Conservation (phyloP, 768 basidiomycete species). For the Sarcomyxa edulis region DNA sequence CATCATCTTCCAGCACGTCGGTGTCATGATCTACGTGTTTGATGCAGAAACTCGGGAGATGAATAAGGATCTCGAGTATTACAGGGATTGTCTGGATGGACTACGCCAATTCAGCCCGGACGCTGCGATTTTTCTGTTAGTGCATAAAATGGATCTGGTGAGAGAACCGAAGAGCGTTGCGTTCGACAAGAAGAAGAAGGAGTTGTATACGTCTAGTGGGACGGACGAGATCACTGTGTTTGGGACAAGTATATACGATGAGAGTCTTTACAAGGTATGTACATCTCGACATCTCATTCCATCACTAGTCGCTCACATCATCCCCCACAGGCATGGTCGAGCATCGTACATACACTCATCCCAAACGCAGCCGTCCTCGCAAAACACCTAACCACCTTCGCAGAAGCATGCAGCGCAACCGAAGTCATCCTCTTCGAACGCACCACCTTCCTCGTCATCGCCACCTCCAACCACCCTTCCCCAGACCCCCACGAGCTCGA, state of each 20-base stretch:
- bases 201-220: conserved; percentile 65
- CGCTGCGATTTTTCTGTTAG: conserved; percentile 81
- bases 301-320: conserved; percentile 4
- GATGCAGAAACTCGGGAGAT: conserved; percentile 88
- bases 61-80: conserved; percentile 85
- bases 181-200: conserved; percentile 69
- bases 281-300: conserved; percentile 2
- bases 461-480: conserved; percentile 59
- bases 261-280: conserved; percentile 86
- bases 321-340: conserved; percentile 84
- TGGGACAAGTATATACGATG: conserved; percentile 95
- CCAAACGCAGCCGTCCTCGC: conserved; percentile 91
- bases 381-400: conserved; percentile 81
- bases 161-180: conserved; percentile 51
- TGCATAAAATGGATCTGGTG: conserved; percentile 98
- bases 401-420: conserved; percentile 81
- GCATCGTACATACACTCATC: conserved; percentile 93
- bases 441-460: conserved; percentile 97
- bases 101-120: conserved; percentile 74
- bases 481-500: conserved; percentile 43
- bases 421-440: conserved; percentile 97
- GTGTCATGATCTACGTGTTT: conserved; percentile 97
- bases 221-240: conserved; percentile 66
- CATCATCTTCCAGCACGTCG: conserved; percentile 96
- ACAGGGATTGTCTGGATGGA: conserved; percentile 84